Evolutionary conservation across 129 eudicot genomes (phyloP), one percentile per base, ranked within the genome.

Genomic region (Kitagawia praeruptora): DNA sequence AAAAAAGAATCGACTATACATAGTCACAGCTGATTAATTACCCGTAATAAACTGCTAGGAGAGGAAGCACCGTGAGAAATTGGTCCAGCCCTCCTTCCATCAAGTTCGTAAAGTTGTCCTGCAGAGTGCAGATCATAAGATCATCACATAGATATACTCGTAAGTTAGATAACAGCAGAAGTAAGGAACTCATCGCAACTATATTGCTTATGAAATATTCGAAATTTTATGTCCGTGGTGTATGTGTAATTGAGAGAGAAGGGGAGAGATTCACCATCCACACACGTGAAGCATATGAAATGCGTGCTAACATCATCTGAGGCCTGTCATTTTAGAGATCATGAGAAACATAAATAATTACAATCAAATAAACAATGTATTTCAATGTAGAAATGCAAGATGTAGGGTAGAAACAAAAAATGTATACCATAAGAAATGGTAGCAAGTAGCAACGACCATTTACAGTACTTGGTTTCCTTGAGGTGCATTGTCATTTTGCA

Each of bases 31-130:
- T 46, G 49, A 58, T 10, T 23, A 8, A 19, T 83, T 82, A 91
- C 98, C 95, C 78, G 87, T 79, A 91, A 83, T 75, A 91, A 69
- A 76, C 81, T 94, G 85, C 70, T 75, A 53, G 93, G 85, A 37
- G 98, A 88, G 70, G 98, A 91, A 75, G 87, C 83, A 49, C 96
- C 98, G 78, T 94, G 98, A 78, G 93, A 84, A 74, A 91, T 66
- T 34, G 98, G 97, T 51, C 88, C 89, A 8, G 89, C 79, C 85
- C 83, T 89, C 90, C 97, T 87, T 82, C 97, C 98, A 83, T 94
- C 98, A 75, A 94, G 97, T 89, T 94, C 98, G 82, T 87, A 94
- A 5, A 94, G 85, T 85, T 88, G 79, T 71, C 97, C 98, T 94
- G 78, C 74, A 78, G 78, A 40, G 42, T 40, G 42, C 42, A 40